Evolutionary conservation across 805 yeast genomes (phyloP), one percentile per base, ranked within the genome.

Genomic region (Pichia insulana): DNA sequence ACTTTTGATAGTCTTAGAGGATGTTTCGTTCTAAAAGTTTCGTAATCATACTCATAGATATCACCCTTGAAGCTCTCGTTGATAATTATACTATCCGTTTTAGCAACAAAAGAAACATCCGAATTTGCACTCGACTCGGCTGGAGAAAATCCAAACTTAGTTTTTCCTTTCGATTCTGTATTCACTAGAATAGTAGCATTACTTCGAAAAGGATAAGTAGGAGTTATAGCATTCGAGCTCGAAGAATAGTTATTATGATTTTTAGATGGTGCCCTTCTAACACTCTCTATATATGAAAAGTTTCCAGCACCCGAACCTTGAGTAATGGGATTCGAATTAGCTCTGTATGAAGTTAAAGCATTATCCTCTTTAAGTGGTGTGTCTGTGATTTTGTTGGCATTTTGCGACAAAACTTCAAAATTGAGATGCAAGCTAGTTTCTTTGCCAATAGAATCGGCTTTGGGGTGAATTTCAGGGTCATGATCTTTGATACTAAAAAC

Each of bases 1-100:
- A 64, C 51, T 45, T 63, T 64, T 17, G 64, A 57, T 12, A 56
- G 30, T 39, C 68, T 41, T 32, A 64, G 39, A 17, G 65, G 65
- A 38, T 61, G 63, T 2, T 42, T 52, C 1, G 64, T 53, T 42
- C 61, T 55, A 46, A 64, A 64, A 7, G 62, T 59, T 42, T 58
- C 56, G 40, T 63, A 64, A 34, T 63, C 67, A 41, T 59, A 63
- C 34, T 61, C 61, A 36, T 54, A 52, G 45, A 55, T 48, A 30
- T 56, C 61, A 3, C 53, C 44, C 15, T 51, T 57, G 13, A 47
- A 46, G 36, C 48, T 43, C n/a, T 50, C 49, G 15, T 57, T 43
- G 28, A 58, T 51, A 4, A 58, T 44, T 30, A 59, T 41, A 34
- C 50, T 52, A 17, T 55, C 59, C 9, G 55, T 47, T 20, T 49